Conservation (phyloP, 2,329 filamentous ascomycete species). For the Epichloe glyceriae region DNA sequence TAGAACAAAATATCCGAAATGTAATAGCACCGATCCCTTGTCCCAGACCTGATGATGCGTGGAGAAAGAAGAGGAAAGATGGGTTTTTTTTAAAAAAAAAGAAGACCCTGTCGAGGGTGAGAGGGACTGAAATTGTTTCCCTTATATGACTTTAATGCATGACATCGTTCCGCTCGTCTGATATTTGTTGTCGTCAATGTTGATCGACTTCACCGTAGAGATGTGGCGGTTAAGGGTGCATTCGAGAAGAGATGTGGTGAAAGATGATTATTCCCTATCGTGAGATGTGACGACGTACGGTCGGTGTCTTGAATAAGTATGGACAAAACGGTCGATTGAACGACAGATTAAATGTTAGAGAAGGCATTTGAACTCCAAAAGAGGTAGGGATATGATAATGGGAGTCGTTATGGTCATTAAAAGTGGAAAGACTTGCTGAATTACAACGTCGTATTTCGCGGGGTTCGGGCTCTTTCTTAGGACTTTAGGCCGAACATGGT, state of each 20-base stretch:
- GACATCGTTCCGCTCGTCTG: background rate
- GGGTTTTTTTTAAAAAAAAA: background rate
- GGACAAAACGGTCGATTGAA: background rate
- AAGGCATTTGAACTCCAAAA: constrained; percentile 18
- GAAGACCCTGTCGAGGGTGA: background rate
- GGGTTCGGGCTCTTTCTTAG: constrained; percentile 1
- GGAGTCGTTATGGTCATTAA: constrained; percentile 19
- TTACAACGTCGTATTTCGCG: background rate
- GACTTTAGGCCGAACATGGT: constrained; percentile 51
- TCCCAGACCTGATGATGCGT: background rate
- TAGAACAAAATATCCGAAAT: background rate
- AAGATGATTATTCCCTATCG: background rate
- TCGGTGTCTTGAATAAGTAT: background rate
- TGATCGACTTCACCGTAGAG: background rate
- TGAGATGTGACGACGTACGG: constrained; percentile 1
- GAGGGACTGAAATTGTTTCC: background rate
- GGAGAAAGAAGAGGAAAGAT: background rate
- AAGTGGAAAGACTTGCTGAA: background rate
- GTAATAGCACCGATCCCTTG: background rate
- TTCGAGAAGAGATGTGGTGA: background rate
- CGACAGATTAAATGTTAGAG: constrained; percentile 3
- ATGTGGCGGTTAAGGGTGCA: background rate
- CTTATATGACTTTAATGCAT: background rate
- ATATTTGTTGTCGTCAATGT: background rate
- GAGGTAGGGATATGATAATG: constrained; percentile 16